Base-by-base conservation (phyloP, 805 yeast species). In the Ogataea chonburiensis region DNA sequence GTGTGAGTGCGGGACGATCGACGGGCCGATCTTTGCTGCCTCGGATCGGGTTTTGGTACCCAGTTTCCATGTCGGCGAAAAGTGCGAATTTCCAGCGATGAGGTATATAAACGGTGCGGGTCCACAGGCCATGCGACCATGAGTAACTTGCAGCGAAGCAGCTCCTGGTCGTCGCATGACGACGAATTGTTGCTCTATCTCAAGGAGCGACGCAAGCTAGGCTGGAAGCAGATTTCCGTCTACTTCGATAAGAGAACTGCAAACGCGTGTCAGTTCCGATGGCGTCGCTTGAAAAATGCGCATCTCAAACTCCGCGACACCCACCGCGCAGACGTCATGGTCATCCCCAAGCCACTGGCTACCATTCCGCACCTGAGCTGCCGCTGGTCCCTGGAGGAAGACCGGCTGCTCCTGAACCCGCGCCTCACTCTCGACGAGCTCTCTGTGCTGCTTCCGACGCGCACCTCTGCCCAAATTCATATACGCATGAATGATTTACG, bases 231-330 rank as follows among this genome's bases (percentile, higher is more conserved):
- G 50, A 86, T 86, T 30, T 78, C 93, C 2, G 68, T 78, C 19
- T 82, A 81, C 54, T 86, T 86, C 59, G 68, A 74, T 24, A 79
- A 80, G 55, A 67, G 95, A 53, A 86, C 95, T 2, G 88, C 95
- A 16, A 86, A 85, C 55, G 94, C 94, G 3, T 85, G 95, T 52
- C 94, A 85, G 63, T 85, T 85, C 57, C 73, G 95, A 49, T 86
- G 95, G 95, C 74, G 95, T 58, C 64, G 95, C 45, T 63, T 79
- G 30, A 74, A 67, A 49, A 57, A 66, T 7, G 71, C 73, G 7
- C 61, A 68, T 11, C 48, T 67, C 25, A 58, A 68, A 16, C 12
- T 24, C 10, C 19, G 17, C 4, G 26, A 19, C 9, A 18, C n/a
- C 17, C 26, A 23, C 7, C 5, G 21, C 11, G 26, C 32, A 8